Evolutionary conservation across 192 early-diverging fungal species (phyloP), one percentile per base, ranked within the genome.

Genomic region (Coemansia reversa): DNA sequence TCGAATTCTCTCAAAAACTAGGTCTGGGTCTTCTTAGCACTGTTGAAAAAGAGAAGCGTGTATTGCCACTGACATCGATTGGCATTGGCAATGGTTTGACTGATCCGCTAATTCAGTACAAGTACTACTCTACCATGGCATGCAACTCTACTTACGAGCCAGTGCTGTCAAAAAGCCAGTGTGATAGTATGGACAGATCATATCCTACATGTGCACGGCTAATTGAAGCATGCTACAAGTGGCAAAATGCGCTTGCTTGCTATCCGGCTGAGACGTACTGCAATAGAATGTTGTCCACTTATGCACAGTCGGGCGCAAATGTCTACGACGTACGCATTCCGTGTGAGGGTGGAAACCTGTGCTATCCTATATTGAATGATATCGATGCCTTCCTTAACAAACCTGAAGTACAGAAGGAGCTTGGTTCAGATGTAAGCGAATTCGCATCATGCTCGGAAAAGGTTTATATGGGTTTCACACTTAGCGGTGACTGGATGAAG

Each of bases 81-180:
- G 80, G 90, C 28, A 92, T 98, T 60, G 94, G 97, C 23, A 97
- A 99, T 75, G 95, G 97, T 11, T 74, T 93, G 63, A 92, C 91
- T 0, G 93, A 99, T 55, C 92, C 94, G 30, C 78, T 90, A 52
- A 80, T 88, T 18, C 97, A 98, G 84, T 95, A 90, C 81, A 86
- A 91, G 75, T 87, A 92, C 67, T 98, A 95, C 74, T 84, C 89
- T 7, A 86, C 85, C 50, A 89, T 88, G 83, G 87, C 86, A 2
- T 92, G 87, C 72, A 81, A 90, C 58, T 85, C 82, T 35, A 83
- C 85, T 50, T 88, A 94, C 76, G 83, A 85, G 28, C 91, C 95
- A 29, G 84, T 97, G 30, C 79, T 95, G 19, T 81, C 83, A 35
- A 81, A 94, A 72, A 70, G 70, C 7, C 85, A 87, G 58, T 93